Evolutionary conservation across 305 asterid species (phyloP).

Genomic region (Withania somnifera): DNA sequence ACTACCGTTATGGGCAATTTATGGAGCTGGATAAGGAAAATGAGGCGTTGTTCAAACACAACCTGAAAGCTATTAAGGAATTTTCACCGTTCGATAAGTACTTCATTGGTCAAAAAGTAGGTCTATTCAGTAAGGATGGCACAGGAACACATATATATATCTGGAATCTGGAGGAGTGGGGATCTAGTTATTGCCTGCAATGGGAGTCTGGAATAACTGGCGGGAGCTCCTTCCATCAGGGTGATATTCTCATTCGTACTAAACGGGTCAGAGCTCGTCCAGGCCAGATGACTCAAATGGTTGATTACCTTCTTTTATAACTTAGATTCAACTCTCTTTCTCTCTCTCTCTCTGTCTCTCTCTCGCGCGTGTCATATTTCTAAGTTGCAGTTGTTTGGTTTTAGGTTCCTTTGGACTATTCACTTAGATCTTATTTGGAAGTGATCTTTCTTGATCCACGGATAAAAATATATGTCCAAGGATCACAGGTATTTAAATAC

Average conservation of each 20-base stretch:
- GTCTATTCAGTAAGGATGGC: constrained; percentile 33
- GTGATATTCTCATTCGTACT: constrained; percentile 48
- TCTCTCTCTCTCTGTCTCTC: not conserved
- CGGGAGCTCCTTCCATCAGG: constrained; percentile 64
- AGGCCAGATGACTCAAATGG: constrained; percentile 51
- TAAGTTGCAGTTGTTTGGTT: constrained; percentile 9
- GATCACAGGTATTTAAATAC: constrained; percentile 37
- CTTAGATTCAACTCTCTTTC: not conserved
- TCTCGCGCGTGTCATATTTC: constrained; percentile 1
- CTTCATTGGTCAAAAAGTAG: constrained; percentile 63
- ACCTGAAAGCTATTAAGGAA: constrained; percentile 44
- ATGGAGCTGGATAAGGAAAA: constrained; percentile 58
- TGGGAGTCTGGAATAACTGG: constrained; percentile 49
- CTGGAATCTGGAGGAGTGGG: constrained; percentile 75
- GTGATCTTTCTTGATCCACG: constrained; percentile 66
- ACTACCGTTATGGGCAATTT: constrained; percentile 44
- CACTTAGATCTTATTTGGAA: constrained; percentile 60
- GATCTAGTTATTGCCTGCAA: constrained; percentile 42
- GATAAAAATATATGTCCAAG: constrained; percentile 65
- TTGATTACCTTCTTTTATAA: constrained; percentile 7
- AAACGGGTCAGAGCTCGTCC: constrained; percentile 67
- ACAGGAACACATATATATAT: constrained; percentile 67
- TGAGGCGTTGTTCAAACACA: constrained; percentile 38
- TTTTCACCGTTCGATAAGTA: constrained; percentile 63
- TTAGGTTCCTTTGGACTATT: constrained; percentile 72